A percentile compares a stretch with the other conserved stretches of the same genome.
Conservation (phyloP, 768 basidiomycete species). For the Calocybe gangraenosa region DNA sequence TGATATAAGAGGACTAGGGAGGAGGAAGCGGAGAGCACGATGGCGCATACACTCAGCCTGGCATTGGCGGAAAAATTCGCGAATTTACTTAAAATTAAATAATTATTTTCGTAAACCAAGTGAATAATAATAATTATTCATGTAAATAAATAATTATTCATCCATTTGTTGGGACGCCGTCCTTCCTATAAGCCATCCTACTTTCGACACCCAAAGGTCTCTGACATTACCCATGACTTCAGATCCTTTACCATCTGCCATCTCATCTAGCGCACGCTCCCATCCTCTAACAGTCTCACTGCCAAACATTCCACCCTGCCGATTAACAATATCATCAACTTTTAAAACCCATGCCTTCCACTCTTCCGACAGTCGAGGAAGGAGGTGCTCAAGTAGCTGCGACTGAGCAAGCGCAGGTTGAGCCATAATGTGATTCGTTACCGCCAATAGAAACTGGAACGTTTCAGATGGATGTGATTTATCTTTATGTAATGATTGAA, state of each 20-base stretch:
- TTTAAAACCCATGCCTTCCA: conserved; percentile 76
- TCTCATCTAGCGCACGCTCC: conserved; percentile 65
- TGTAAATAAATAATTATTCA: conserved; percentile 19
- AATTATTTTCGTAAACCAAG: conserved; percentile 7
- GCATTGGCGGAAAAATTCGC: conserved; percentile 15
- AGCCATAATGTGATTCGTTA: conserved; percentile 63
- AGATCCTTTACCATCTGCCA: conserved; percentile 47
- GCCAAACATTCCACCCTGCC: conserved; percentile 76
- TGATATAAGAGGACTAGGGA: conserved; percentile 16
- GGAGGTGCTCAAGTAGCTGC: conserved; percentile 50
- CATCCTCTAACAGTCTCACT: conserved; percentile 63
- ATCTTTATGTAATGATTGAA: conserved; percentile 55
- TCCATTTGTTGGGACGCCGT: conserved; percentile 33
- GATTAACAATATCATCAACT: conserved; percentile 68
- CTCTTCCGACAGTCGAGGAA: conserved; percentile 64
- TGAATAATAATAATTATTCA: conserved; percentile 3
- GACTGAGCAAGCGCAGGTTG: conserved; percentile 67
- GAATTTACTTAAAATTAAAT: conserved; percentile 12
- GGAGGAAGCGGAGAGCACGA: conserved; percentile 35
- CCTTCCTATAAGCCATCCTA: conserved; percentile 74
- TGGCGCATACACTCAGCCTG: conserved; percentile 43
- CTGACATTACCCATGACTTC: conserved; percentile 36
- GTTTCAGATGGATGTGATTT: conserved; percentile 73
- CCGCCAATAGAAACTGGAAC: conserved; percentile 62
- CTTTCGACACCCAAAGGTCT: conserved; percentile 68